Evolutionary conservation across 345 rosid genomes (phyloP), one percentile per base, ranked within the genome.

Genomic region (Aquilaria yunnanensis): DNA sequence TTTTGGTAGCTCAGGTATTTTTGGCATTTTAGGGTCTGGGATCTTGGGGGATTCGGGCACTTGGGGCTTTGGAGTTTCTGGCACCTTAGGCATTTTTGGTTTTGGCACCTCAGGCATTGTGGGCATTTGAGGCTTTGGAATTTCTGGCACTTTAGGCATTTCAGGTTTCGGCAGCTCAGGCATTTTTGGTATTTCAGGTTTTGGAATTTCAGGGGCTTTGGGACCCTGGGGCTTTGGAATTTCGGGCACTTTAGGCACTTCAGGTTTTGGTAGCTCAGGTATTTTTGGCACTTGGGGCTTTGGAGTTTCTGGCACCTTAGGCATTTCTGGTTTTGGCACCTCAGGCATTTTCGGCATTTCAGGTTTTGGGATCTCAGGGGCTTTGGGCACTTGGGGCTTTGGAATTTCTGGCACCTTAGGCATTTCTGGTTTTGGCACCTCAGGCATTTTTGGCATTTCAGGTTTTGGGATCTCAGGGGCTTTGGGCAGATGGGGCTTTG

Each of bases 1-100:
- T 37, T 63, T 63, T 11, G 68, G 61, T 12, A 65, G 12, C 14
- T 63, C 67, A 9, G 60, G 67, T 5, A 12, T 14, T 14, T 64
- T 64, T 0, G 74, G 74, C 0, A 52, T 0, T 13, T 74, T 61
- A 0, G 55, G 72, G 5, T 74, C 62, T 3, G 57, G 54, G 48
- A 70, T 5, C 32, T 63, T 70, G 1, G 74, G 76, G 32, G 71
- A 9, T 60, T 76, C 64, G 12, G 67, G 70, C 0, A 66, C 3
- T 6, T 68, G 57, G 33, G 10, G 64, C 3, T 47, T 74, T 0
- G 74, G 71, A 29, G 67, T 75, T 0, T 74, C 72, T 12, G 67
- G 9, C 16, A 67, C 70, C 55, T 64, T 64, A 0, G 76, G 79
- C 37, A 75, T 6, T 59, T 75, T 76, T 13, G 70, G 76, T 43